A percentile compares a stretch with the other conserved stretches of the same genome.
phyloP scores from a whole-genome alignment of 2,329 filamentous ascomycete genomes.

The Phialocephala subalpina region DNA sequence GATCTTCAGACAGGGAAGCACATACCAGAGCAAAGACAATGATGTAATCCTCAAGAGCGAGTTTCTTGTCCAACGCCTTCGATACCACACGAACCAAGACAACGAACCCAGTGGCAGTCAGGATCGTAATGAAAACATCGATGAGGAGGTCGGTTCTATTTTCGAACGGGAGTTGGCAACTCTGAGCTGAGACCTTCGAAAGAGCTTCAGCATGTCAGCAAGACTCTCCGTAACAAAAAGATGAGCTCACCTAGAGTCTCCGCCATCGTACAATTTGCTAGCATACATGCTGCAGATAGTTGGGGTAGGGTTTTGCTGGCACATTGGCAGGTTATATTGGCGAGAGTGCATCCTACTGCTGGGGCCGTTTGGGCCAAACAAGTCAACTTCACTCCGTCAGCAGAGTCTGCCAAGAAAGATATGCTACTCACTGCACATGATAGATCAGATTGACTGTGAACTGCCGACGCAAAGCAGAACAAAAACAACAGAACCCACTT shows the following conservation, averaged over 20 bases:
- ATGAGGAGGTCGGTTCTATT: conserved; percentile 5
- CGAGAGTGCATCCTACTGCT: conserved; percentile 13
- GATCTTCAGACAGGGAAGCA: neutral
- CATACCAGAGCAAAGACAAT: conserved; percentile 7
- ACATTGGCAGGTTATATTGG: conserved; percentile 14
- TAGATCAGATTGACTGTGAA: neutral
- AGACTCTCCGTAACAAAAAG: neutral
- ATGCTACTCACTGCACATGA: conserved; percentile 17
- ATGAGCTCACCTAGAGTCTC: conserved; percentile 8
- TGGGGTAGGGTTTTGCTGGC: conserved; percentile 9
- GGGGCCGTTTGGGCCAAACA: conserved; percentile 10
- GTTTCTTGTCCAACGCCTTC: neutral
- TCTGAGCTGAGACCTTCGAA: neutral
- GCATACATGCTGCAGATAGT: conserved; percentile 13
- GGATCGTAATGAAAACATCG: neutral
- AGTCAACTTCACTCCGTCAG: conserved; percentile 6
- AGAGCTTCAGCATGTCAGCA: neutral
- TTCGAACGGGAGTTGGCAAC: conserved; percentile 5
- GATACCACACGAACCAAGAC: conserved; percentile 6
- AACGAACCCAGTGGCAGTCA: conserved; percentile 5
- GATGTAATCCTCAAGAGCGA: conserved; percentile 11
- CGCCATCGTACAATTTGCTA: conserved; percentile 15
- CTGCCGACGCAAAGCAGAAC: neutral
- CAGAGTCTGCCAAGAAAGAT: neutral
- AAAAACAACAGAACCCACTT: neutral